Base-by-base conservation (phyloP, 2,329 filamentous ascomycete species). In the Esteya vermicola region DNA sequence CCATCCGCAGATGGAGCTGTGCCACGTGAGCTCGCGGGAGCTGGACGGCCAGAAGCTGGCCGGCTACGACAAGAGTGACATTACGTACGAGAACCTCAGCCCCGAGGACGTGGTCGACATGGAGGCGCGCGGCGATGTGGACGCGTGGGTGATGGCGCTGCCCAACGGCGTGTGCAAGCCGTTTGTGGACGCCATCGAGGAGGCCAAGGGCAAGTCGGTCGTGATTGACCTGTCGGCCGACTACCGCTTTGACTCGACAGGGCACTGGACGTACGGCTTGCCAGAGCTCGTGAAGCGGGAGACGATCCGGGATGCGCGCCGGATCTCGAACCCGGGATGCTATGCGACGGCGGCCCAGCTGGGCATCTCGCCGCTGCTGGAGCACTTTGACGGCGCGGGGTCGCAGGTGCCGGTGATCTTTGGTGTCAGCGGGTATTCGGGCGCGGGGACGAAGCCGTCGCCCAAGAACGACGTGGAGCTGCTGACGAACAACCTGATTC, bases 111-210 rank as follows among this genome's bases (percentile, higher is more conserved):
- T 94, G 12, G 76, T 78, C 47, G 72, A 78, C 43, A 85, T 96
- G 74, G 84, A 91, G 46, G 78, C 82, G 56, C 76, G 80, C 25
- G 82, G 83, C 38, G 75, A 88, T 52, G 78, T 96, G 37, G 89
- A 96, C 64, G 91, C 84, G 63, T 96, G 88, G 88, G 84, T 96
- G 33, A 91, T 96, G 84, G 91, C 91, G 27, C 75, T 96, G 23
- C 91, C 89, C 33, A 98, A 96, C 54, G 84, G 85, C 45, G 85
- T 94, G 37, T 95, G 85, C 74, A 83, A 86, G 63, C 88, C 91
- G 0, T 98, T 81, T 50, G 81, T 96, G 9, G 85, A 96, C 47
- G 89, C 89, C 8, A 75, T 96, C 39, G 75, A 88, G 51, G 72
- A 81, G 53, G 75, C 71, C 25, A 75, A 75, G 43, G 71, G 75